Evolutionary conservation across 352 stramenopile genomes (phyloP), one percentile per base, ranked within the genome.

Genomic region (Phytophthora parvispora): DNA sequence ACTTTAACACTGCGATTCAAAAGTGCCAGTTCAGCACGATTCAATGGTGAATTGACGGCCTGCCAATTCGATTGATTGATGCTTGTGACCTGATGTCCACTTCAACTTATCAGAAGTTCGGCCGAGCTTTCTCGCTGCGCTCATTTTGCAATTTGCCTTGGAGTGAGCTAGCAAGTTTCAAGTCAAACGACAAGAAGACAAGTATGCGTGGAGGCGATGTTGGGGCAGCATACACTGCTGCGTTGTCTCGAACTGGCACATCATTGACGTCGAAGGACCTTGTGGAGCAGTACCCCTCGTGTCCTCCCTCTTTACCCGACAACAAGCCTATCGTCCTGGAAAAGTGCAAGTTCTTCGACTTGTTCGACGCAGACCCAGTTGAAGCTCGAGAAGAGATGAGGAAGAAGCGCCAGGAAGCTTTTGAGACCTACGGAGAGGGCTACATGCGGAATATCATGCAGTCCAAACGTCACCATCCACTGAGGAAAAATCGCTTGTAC

Each of bases 291-390:
- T 42, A 42, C n/a, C 36, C 36, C 36, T 42, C 36, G 32, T 49
- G 45, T 34, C 32, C 34, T 10, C 6, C 32, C 1, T n/a, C 22
- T 16, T 8, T 16, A 8, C 31, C 32, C 12, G 16, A 52, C 20
- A 20, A 9, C 25, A 61, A 40, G 58, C 47, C 47, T 7, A 29
- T 53, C 47, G 9, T 31, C n/a, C 24, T 53, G 22, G 47, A 53
- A 24, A 9, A 53, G 13, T 53, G 47, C 47, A 53, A 53, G 32
- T 43, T 47, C 48, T 72, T 67, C 36, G 54, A 62, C 4, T 24
- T 69, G 22, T 75, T 75, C n/a, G 42, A 60, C 40, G 67, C 61
- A 10, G 42, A 77, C 15, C 64, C 69, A 20, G 32, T 28, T 3
- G 15, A 53, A 24, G 69, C 24, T 36, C 48, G 31, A 24, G 27